Base-by-base conservation (phyloP, 805 yeast genomes). In the Starmera amethionina region DNA sequence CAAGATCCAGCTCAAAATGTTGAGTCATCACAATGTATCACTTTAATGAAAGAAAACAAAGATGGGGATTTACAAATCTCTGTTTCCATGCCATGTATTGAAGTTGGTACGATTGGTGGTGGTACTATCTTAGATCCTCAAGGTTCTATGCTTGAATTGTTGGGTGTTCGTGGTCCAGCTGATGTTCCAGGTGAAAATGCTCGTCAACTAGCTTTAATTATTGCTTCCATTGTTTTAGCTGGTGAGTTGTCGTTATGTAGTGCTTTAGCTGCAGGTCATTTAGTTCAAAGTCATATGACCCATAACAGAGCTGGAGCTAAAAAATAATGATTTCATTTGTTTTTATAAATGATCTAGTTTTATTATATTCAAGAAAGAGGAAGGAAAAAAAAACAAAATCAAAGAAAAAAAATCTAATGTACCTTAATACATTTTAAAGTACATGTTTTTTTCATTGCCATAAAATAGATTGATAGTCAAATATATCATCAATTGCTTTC, bases 1-100 rank as follows among this genome's bases (percentile, higher is more conserved):
- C 99, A 93, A 69, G 99, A 93, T 64, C 98, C 99, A n/a, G 98
- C 98, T 2, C 98, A 93, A 67, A 93, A 93, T 57, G 97, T 93
- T 40, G 99, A 90, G 67, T 81, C 94, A 45, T 87, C 97, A 29
- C 90, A 89, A 65, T 93, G 99, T 80, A 90, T 93, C 44, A 93
- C 99, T 1, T 70, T 93, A 50, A 89, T 93, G 95, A 79, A 81
- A 54, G 87, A 84, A 59, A 70, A 71, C 38, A 68, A 64, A 11
- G 70, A 73, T 33, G 98, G 96, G 12, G 85, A 86, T 55, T 72
- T 93, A 56, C 82, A 77, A 50, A 82, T 93, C 32, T 85, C 96
- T 2, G 98, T 93, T n/a, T 86, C 97, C 4, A 93, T 93, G 99
- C 99, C 99, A 28, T 86, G 94, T 27, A 87, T 93, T 52, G 99